These are phyloP conservation scores for Bacidia rubella DNA, from an alignment of 495 filamentous ascomycete genomes.

Conservation along the genomic window DNA sequence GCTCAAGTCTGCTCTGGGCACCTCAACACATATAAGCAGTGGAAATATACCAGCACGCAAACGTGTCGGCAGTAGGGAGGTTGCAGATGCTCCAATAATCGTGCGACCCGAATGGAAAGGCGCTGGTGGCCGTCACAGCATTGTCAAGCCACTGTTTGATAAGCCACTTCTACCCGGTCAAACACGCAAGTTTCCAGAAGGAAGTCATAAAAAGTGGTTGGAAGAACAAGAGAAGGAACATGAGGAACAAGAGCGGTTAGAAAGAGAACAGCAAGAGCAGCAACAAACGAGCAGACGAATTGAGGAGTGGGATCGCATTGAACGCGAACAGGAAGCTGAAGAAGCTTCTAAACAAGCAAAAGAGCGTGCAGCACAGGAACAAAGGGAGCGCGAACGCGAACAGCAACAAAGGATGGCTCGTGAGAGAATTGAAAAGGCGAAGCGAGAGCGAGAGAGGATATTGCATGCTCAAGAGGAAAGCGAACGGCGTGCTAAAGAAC, in stretches of 20 bases:
- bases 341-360: conserved; percentile 3
- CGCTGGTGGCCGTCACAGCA: conserved; percentile 33
- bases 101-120: conserved; percentile 37
- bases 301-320: background rate
- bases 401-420: conserved; percentile 7
- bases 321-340: background rate
- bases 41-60: conserved; percentile 13
- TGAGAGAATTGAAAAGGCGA: conserved; percentile 4
- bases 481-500: conserved; percentile 3
- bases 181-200: conserved; percentile 13
- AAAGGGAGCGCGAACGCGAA: conserved; percentile 6
- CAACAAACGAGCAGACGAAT: background rate
- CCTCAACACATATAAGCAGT: conserved; percentile 19
- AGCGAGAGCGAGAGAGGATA: conserved; percentile 2
- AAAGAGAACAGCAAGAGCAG: background rate
- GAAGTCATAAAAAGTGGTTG: conserved; percentile 10
- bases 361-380: conserved; percentile 2
- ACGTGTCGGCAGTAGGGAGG: conserved; percentile 13
- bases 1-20: conserved; percentile 11
- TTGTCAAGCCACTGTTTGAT: conserved; percentile 25
- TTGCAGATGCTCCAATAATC: conserved; percentile 19
- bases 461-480: conserved; percentile 3
- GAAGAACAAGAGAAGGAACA: conserved; percentile 2
- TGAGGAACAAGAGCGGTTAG: conserved; percentile 2
- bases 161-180: conserved; percentile 18